These are phyloP conservation scores for Paratinospora sagittata DNA, from an alignment of 164 flowering plant genomes.

Conservation along the genomic window DNA sequence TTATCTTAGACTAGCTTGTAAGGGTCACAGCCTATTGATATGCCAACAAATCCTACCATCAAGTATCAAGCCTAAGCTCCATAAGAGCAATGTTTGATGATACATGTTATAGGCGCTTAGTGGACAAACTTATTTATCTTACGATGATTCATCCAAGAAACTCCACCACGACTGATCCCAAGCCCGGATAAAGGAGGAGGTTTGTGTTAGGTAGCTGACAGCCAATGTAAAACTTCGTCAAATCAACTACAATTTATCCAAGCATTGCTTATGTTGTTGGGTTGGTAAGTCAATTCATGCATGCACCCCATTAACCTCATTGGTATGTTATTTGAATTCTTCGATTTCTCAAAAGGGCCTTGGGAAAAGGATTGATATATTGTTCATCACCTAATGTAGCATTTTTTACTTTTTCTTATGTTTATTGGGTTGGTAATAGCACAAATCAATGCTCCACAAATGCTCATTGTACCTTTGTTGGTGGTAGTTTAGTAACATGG, in stretches of 20 bases:
- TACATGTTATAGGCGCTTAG: background rate
- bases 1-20: too few species aligned
- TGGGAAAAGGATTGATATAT: background rate
- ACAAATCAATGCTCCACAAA: background rate
- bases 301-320: background rate
- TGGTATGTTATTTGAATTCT: background rate
- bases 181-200: too few species aligned
- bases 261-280: background rate
- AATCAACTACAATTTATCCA: background rate
- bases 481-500: background rate
- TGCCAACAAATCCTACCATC: too few species aligned
- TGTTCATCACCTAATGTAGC: background rate
- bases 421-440: background rate
- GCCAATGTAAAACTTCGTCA: too few species aligned
- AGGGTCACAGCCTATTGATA: too few species aligned
- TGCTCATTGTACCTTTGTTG: background rate
- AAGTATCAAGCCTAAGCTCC: too few species aligned
- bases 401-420: background rate
- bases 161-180: too few species aligned
- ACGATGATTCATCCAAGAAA: background rate
- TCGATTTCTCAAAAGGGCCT: background rate
- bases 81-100: too few species aligned
- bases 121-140: background rate
- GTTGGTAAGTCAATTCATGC: slow-evolving; percentile 1
- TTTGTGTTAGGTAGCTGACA: too few species aligned